A percentile compares a stretch with the other conserved stretches of the same genome.
Conservation (phyloP, 2,329 filamentous ascomycete species). For the Nothomitra cinnamomea region DNA sequence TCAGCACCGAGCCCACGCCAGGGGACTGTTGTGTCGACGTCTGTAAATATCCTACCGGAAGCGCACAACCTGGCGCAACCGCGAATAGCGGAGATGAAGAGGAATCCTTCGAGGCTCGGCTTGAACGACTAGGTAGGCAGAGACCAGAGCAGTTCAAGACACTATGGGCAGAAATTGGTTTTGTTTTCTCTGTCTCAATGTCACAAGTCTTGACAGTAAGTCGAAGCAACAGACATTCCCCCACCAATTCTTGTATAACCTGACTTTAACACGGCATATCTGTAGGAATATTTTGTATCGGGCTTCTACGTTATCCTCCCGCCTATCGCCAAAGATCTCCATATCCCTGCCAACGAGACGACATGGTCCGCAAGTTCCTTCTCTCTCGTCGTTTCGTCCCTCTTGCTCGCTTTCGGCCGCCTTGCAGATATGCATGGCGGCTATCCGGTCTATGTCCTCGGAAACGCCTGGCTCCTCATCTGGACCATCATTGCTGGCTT, state of each 20-base stretch:
- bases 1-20: no score
- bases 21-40: no score
- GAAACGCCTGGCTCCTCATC: constrained; percentile 43
- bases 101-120: constrained; percentile 12
- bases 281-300: constrained; percentile 55
- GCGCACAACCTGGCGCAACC: neutral
- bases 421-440: constrained; percentile 44
- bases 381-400: constrained; percentile 30
- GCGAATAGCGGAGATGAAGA: constrained; percentile 8
- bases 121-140: constrained; percentile 45
- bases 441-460: constrained; percentile 45
- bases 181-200: constrained; percentile 43
- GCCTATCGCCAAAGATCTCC: constrained; percentile 39
- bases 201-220: constrained; percentile 44
- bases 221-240: constrained; percentile 4
- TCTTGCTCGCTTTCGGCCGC: constrained; percentile 35
- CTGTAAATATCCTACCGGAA: no score
- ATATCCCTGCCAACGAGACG: constrained; percentile 47
- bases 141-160: constrained; percentile 39
- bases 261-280: no score
- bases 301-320: constrained; percentile 58
- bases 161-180: constrained; percentile 39
- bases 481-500: constrained; percentile 59
- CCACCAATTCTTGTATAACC: neutral
- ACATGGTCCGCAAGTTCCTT: constrained; percentile 37